Evolutionary conservation across 176 grass and related monocot genomes (phyloP).

Genomic region (Ensete glaucum): DNA sequence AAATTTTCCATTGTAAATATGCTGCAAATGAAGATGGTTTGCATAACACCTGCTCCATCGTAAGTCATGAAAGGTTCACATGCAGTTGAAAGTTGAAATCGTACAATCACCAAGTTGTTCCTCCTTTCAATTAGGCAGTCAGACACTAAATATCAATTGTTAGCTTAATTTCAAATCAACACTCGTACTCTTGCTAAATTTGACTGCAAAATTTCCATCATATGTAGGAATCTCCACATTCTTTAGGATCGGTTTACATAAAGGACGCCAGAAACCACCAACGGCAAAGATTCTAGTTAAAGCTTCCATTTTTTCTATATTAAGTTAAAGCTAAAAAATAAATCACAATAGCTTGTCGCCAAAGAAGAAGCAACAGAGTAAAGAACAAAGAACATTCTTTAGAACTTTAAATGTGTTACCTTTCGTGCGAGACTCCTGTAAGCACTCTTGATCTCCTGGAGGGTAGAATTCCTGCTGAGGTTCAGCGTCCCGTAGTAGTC

Average conservation of each 20-base stretch:
- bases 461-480: conserved; percentile 47
- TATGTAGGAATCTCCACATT: background rate
- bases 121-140: too few species aligned
- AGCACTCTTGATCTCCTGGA: conserved; percentile 75
- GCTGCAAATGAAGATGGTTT: too few species aligned
- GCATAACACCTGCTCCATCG: too few species aligned
- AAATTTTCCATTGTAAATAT: too few species aligned
- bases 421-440: conserved; percentile 77
- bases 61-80: too few species aligned
- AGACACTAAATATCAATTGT: too few species aligned
- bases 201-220: background rate
- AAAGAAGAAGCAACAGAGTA: background rate
- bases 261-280: too few species aligned
- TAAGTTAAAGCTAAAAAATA: background rate
- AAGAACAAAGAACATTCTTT: background rate
- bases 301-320: background rate
- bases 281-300: too few species aligned
- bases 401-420: conserved; percentile 17
- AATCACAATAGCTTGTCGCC: background rate
- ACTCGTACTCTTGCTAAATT: background rate
- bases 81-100: too few species aligned
- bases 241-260: too few species aligned
- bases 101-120: too few species aligned
- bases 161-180: too few species aligned
- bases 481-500: conserved; percentile 72